Evolutionary conservation across 177 flowering plant species (phyloP).

Genomic region (Tripterygium wilfordii): DNA sequence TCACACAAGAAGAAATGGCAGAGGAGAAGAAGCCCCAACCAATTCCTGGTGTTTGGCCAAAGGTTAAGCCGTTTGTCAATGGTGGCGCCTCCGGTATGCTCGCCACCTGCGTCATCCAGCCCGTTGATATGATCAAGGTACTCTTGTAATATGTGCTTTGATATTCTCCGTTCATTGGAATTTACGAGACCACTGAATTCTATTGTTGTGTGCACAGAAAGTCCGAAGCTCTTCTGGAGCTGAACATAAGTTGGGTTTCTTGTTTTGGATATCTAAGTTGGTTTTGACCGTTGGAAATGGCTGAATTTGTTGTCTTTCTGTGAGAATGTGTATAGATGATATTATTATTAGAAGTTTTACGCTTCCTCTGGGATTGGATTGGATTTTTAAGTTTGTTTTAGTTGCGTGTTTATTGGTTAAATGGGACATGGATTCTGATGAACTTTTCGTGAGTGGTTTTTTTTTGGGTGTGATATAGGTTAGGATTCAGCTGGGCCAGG

Average conservation of each 20-base stretch:
- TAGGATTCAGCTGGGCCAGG: slow-evolving; percentile 97
- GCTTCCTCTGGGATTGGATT: background rate
- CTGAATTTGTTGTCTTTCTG: slow-evolving; percentile 1
- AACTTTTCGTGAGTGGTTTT: background rate
- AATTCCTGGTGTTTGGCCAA: slow-evolving; percentile 56
- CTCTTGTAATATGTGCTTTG: background rate
- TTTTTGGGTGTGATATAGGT: slow-evolving; percentile 43
- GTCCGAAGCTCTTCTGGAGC: background rate
- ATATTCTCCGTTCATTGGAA: background rate
- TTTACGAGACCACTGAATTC: background rate
- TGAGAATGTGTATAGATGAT: too few species aligned
- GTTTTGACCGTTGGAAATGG: background rate
- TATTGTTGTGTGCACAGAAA: background rate
- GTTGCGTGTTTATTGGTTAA: background rate
- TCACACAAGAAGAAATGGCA: slow-evolving; percentile 27
- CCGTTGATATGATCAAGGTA: slow-evolving; percentile 87
- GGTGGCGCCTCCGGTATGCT: slow-evolving; percentile 86
- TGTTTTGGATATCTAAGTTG: too few species aligned
- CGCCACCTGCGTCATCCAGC: slow-evolving; percentile 83
- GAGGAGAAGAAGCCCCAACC: slow-evolving; percentile 43
- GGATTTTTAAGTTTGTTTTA: background rate
- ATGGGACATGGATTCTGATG: background rate
- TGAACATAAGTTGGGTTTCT: too few species aligned
- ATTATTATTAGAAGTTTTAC: too few species aligned
- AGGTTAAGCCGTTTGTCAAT: slow-evolving; percentile 71